Conservation (phyloP, 1,139 yeast genomes). For the Candida albicans region DNA sequence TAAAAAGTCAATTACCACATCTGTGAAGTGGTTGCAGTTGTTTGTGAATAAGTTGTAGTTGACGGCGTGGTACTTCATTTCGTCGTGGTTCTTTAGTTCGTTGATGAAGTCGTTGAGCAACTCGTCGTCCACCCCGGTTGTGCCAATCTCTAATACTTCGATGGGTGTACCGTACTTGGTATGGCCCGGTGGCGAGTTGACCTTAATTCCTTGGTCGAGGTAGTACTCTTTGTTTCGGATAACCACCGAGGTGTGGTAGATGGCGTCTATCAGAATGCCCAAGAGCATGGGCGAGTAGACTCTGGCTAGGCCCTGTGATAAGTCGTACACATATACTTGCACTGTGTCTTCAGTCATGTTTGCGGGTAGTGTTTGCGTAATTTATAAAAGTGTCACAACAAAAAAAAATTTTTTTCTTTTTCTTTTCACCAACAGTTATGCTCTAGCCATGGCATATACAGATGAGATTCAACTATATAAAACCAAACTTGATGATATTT, state of each 20-base stretch:
- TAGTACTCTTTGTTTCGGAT: constrained; percentile 55
- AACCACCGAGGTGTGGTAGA: constrained; percentile 68
- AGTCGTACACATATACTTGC: constrained; percentile 64
- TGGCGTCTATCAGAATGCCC: constrained; percentile 55
- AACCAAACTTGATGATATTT: constrained; percentile 29
- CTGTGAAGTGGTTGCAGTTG: constrained; percentile 70
- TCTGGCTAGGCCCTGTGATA: constrained; percentile 50
- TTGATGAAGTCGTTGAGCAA: constrained; percentile 52
- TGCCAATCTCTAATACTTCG: constrained; percentile 55
- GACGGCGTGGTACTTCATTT: constrained; percentile 44
- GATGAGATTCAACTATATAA: constrained; percentile 28
- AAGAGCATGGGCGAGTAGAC: constrained; percentile 44
- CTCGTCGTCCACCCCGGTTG: constrained; percentile 52
- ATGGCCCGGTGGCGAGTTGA: constrained; percentile 42
- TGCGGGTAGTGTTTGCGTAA: background rate
- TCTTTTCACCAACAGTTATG: background rate
- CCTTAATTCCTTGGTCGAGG: constrained; percentile 61
- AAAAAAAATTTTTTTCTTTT: constrained; percentile 1
- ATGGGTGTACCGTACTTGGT: constrained; percentile 63
- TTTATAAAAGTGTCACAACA: no score
- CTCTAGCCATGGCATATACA: constrained; percentile 10
- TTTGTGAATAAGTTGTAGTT: constrained; percentile 61
- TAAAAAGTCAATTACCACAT: constrained; percentile 57
- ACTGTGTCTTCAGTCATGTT: constrained; percentile 8
- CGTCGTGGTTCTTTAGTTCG: constrained; percentile 44